These are phyloP conservation scores for Citropsis articulata DNA, from an alignment of 345 rosid species.

Conservation along the genomic window DNA sequence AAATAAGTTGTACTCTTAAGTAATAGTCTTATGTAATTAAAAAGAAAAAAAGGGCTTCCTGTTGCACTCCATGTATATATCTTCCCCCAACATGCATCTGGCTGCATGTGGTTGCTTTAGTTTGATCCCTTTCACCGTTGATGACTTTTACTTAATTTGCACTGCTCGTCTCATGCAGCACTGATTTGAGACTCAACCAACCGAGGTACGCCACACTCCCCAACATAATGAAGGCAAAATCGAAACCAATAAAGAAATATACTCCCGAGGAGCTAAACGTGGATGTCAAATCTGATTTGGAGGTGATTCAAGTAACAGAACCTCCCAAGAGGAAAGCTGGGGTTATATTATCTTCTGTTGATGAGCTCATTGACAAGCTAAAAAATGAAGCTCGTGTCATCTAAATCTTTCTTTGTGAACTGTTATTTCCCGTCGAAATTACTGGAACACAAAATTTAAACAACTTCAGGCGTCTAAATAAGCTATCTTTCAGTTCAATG, in stretches of 20 bases:
- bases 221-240: constrained; percentile 93
- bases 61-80: neutral
- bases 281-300: constrained; percentile 53
- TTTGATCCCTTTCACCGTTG: neutral
- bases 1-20: too few relatives aligned
- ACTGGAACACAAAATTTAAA: neutral
- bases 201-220: constrained; percentile 95
- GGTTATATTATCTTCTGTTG: constrained; percentile 58
- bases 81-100: neutral
- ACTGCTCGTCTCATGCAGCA: constrained; percentile 39
- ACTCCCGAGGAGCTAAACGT: constrained; percentile 64
- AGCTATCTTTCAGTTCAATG: neutral
- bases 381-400: constrained; percentile 71
- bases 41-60: too few relatives aligned
- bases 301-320: constrained; percentile 67
- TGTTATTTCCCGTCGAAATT: too few relatives aligned
- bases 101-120: neutral
- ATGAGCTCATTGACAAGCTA: constrained; percentile 79
- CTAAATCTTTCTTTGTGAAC: constrained; percentile 19
- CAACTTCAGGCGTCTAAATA: neutral
- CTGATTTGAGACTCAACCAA: constrained; percentile 90
- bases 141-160: neutral
- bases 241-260: constrained; percentile 72
- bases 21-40: too few relatives aligned
- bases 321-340: constrained; percentile 85